Conservation (phyloP, 2,329 filamentous ascomycete species). For the Nemania diffusa region DNA sequence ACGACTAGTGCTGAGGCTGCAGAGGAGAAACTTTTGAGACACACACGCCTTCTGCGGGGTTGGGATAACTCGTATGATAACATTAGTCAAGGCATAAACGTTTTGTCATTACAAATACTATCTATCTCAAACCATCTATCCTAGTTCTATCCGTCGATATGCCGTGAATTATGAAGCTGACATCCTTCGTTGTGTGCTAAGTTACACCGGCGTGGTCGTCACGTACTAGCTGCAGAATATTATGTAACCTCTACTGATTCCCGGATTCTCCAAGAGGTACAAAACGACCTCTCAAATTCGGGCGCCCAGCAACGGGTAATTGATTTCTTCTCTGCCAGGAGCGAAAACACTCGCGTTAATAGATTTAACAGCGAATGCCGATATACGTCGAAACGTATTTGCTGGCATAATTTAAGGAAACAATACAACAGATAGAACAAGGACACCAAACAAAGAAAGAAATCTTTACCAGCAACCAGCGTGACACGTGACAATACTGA, state of each 20-base stretch:
- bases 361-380: conserved; percentile 60
- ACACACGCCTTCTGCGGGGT: not conserved
- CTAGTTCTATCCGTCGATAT: conserved; percentile 8
- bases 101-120: conserved; percentile 24
- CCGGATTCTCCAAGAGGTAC: conserved; percentile 62
- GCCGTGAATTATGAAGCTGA: not conserved
- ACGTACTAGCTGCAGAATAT: not conserved
- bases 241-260: conserved; percentile 70
- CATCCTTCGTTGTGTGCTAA: not conserved
- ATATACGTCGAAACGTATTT: conserved; percentile 53
- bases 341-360: conserved; percentile 66
- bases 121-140: not conserved
- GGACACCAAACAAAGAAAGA: not conserved
- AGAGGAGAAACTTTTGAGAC: not conserved
- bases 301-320: conserved; percentile 67
- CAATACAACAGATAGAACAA: not conserved
- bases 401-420: conserved; percentile 42
- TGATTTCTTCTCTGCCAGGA: conserved; percentile 62
- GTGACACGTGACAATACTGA: not conserved
- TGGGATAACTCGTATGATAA: conserved; percentile 7
- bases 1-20: conserved; percentile 1
- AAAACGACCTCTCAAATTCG: conserved; percentile 66
- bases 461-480: not conserved
- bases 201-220: not conserved
- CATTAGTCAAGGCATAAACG: not conserved